These are phyloP conservation scores for Colletotrichum plurivorum DNA, from an alignment of 2,329 filamentous ascomycete species.

Conservation along the genomic window DNA sequence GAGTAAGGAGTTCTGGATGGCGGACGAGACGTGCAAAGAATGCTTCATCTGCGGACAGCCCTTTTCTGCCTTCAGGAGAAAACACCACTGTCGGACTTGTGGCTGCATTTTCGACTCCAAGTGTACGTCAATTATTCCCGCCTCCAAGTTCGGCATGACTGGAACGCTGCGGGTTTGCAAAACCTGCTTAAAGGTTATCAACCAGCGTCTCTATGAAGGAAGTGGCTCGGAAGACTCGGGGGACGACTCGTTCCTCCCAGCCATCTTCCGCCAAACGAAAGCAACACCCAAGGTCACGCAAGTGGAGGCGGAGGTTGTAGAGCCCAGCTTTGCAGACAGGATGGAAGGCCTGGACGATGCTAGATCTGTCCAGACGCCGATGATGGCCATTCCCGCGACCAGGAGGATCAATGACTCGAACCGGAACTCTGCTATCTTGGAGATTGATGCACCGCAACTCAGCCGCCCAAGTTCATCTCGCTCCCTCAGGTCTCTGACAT, in stretches of 20 bases:
- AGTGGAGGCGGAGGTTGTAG: constrained; percentile 57
- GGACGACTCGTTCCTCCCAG: constrained; percentile 78
- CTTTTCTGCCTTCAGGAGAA: constrained; percentile 94
- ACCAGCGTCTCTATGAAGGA: constrained; percentile 84
- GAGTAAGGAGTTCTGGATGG: constrained; percentile 99
- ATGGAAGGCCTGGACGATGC: constrained; percentile 61
- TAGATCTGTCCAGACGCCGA: constrained; percentile 73
- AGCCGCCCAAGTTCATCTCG: constrained; percentile 94
- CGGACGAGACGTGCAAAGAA: constrained; percentile 97
- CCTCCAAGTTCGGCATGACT: constrained; percentile 87
- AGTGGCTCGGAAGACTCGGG: constrained; percentile 90
- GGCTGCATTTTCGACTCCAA: constrained; percentile 99
- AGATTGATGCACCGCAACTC: constrained; percentile 88
- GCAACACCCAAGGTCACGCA: constrained; percentile 52
- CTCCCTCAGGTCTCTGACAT: constrained; percentile 82
- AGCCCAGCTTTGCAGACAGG: constrained; percentile 56
- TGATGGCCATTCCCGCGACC: constrained; percentile 80
- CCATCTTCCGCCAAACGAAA: constrained; percentile 71
- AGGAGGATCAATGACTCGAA: constrained; percentile 81
- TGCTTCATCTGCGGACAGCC: constrained; percentile 93
- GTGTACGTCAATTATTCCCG: constrained; percentile 92
- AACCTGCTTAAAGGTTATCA: constrained; percentile 91
- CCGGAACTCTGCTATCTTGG: constrained; percentile 87
- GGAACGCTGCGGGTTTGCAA: constrained; percentile 92
- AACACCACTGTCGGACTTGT: constrained; percentile 95